Evolutionary conservation across 208 protist genomes (phyloP), one percentile per base, ranked within the genome.

Genomic region (Sergeia podlipaevii): DNA sequence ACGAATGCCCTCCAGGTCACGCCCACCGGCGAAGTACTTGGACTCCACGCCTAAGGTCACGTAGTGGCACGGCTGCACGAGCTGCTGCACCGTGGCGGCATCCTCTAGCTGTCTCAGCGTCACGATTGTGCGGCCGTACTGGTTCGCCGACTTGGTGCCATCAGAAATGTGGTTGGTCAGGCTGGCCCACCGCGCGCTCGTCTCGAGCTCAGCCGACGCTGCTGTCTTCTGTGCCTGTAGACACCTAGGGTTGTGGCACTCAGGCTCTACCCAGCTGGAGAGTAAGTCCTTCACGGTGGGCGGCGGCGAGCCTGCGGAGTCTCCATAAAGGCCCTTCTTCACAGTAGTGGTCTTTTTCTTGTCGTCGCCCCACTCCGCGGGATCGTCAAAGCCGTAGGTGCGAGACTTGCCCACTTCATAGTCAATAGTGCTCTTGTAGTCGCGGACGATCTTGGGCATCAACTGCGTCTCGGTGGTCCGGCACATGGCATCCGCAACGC

Each of bases 1-100:
- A 27, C 78, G 77, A 43, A 90, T 72, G 36, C 74, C 65, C 51
- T 86, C 82, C 2, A 88, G 54, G n/a, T 58, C 48, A 24, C 81
- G 74, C 13, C 80, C 81, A 10, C 82, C 81, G 3, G 84, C 84
- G 53, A 92, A 95, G 82, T 87, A 88, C 60, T 77, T 73, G 18
- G 81, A 88, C 53, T 87, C 57, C 27, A 95, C 77, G 8, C 88
- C 88, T 7, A 89, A 48, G 15, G 60, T 62, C 6, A 92, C 82
- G 69, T 91, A 95, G 47, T 89, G 76, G 57, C 66, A 88, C 11
- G 88, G 88, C 60, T 95, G 78, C 17, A 95, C 58, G 11, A 95
- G 68, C 69, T 92, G 84, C 28, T 55, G 70, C 21, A 73, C 82
- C 17, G 61, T 82, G 23, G 61, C 78, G 47, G 89, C 76, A 49